A percentile compares a stretch with the other conserved stretches of the same genome.
phyloP scores from a whole-genome alignment of 495 filamentous ascomycete species.

The Podospora sp. region DNA sequence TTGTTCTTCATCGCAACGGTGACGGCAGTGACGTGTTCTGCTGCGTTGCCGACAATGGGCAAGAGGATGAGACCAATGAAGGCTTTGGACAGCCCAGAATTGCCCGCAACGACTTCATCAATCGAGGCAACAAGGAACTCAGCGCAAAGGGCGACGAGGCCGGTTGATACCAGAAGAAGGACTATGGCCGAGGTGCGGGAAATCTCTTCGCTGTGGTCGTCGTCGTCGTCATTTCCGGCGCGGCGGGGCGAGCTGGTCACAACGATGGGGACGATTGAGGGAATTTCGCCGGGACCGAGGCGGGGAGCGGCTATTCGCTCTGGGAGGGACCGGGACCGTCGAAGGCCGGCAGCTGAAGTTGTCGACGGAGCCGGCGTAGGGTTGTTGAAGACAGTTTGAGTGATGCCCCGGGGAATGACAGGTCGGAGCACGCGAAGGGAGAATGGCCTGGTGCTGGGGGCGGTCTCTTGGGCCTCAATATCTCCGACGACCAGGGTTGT shows the following conservation, averaged over 20 bases:
- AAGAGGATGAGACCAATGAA: constrained; percentile 85
- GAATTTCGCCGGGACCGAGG: constrained; percentile 33
- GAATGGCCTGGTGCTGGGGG: background rate
- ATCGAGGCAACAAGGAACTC: constrained; percentile 82
- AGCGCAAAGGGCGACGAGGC: constrained; percentile 76
- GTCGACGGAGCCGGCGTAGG: background rate
- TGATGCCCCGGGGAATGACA: background rate
- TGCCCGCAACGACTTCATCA: constrained; percentile 61
- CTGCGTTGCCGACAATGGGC: constrained; percentile 87
- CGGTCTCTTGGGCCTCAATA: background rate
- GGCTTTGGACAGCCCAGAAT: constrained; percentile 63
- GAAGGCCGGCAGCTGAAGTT: background rate
- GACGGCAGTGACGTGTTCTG: constrained; percentile 85
- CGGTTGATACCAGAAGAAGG: constrained; percentile 74
- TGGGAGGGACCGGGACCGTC: background rate
- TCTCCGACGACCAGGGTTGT: background rate
- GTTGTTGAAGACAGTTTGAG: background rate
- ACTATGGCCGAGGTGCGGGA: constrained; percentile 71
- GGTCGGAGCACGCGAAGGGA: background rate
- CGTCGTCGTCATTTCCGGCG: constrained; percentile 36
- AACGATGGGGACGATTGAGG: constrained; percentile 22
- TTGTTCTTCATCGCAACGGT: constrained; percentile 84
- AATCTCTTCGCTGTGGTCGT: constrained; percentile 46
- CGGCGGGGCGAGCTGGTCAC: constrained; percentile 11
- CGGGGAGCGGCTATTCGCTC: constrained; percentile 21